Percentiles rank a stretch among this genome's conserved stretches.
phyloP scores from a whole-genome alignment of 1,284 basidiomycete species.

The Spongispora temasekensis region DNA sequence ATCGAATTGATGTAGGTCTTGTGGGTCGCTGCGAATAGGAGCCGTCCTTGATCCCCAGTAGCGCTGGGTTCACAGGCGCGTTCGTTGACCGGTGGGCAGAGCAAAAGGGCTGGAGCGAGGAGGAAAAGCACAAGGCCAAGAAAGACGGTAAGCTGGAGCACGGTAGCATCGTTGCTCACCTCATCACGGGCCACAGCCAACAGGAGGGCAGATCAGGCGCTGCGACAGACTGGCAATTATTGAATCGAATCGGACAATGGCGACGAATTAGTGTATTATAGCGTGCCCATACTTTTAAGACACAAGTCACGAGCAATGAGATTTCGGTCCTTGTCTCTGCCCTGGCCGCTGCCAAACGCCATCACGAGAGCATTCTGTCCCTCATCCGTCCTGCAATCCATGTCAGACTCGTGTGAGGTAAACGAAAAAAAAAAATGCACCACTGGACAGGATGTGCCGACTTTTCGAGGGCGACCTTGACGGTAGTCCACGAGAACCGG shows the following conservation, averaged over 20 bases:
- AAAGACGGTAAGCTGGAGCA: conserved; percentile 20
- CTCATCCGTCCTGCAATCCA: conserved; percentile 71
- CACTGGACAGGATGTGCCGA: conserved; percentile 78
- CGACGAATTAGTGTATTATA: conserved; percentile 32
- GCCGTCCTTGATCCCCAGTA: conserved; percentile 7
- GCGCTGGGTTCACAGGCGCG: conserved; percentile 29
- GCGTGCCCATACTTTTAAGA: conserved; percentile 60
- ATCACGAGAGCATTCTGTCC: conserved; percentile 73
- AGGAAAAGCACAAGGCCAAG: conserved; percentile 19
- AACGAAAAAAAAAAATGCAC: conserved; percentile 43
- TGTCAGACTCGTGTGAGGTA: conserved; percentile 2
- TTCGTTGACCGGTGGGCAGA: conserved; percentile 27
- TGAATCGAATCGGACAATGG: too few relatives aligned
- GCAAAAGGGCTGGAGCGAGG: conserved; percentile 25
- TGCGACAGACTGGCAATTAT: conserved; percentile 13
- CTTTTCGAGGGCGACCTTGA: conserved; percentile 86
- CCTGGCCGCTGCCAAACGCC: conserved; percentile 70
- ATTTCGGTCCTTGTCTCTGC: conserved; percentile 70
- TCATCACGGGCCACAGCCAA: conserved; percentile 19
- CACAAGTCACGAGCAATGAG: conserved; percentile 69
- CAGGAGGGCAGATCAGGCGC: conserved; percentile 1
- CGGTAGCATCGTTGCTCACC: background rate
- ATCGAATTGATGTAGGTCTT: conserved; percentile 26
- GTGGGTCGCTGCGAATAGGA: background rate
- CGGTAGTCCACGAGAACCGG: conserved; percentile 95